Evolutionary conservation across 2,329 filamentous ascomycete species (phyloP).

Genomic region (Hymenoscyphus scutula): DNA sequence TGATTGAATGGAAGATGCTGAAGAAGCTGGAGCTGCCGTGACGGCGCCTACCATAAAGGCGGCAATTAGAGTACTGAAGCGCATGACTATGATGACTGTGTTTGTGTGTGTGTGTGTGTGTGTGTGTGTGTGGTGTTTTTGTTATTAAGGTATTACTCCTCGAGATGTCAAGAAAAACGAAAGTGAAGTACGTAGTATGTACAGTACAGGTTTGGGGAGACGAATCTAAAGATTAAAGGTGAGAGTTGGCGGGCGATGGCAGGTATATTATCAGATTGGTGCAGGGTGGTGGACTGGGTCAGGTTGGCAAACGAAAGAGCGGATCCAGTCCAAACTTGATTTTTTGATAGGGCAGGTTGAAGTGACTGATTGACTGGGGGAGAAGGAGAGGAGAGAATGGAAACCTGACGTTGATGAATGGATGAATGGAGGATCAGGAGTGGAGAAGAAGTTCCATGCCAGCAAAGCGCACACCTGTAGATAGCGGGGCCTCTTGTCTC

Average conservation of each 20-base stretch:
- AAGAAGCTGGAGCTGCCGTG: constrained; percentile 3
- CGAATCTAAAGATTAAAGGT: not conserved
- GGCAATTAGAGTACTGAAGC: constrained; percentile 5
- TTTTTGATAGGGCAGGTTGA: not conserved
- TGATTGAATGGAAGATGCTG: not conserved
- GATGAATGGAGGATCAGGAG: not conserved
- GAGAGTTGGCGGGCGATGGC: not conserved
- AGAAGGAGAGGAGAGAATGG: too few relatives aligned
- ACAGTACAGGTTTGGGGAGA: too few relatives aligned
- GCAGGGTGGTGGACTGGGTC: too few relatives aligned
- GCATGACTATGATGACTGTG: constrained; percentile 8
- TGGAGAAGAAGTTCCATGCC: not conserved
- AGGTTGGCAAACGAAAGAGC: not conserved
- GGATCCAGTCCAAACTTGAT: too few relatives aligned
- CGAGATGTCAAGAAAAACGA: not conserved
- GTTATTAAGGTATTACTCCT: not conserved
- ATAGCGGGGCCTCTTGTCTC: not conserved
- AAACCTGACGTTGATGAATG: too few relatives aligned
- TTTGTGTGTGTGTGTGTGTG: too few relatives aligned
- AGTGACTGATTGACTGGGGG: too few relatives aligned
- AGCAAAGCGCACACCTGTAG: not conserved
- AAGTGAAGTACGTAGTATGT: not conserved
- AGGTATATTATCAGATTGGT: not conserved
- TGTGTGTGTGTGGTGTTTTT: too few relatives aligned
- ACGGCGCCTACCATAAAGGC: constrained; percentile 9